These are phyloP conservation scores for Lactarius pseudohatsudake DNA, from an alignment of 768 basidiomycete species.

Conservation along the genomic window DNA sequence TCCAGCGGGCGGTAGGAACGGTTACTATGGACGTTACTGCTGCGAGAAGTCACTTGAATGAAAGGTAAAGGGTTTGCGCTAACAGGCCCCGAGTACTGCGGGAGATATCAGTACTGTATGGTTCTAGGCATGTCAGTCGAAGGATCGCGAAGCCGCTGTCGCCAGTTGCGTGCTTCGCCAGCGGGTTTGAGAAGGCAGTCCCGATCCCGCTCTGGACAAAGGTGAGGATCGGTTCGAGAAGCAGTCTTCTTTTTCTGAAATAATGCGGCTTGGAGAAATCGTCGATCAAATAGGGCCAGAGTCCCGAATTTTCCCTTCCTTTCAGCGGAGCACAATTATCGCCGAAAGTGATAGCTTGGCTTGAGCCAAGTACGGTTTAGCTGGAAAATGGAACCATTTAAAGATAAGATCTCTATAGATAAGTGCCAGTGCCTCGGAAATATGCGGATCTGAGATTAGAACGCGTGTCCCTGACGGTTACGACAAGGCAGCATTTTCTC, in stretches of 20 bases:
- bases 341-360: background rate
- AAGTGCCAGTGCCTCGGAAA: background rate
- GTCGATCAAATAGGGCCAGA: slow-evolving; percentile 20
- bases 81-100: background rate
- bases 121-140: background rate
- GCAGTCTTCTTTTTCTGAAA: background rate
- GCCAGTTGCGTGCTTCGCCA: background rate
- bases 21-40: background rate
- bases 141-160: background rate
- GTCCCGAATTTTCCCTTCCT: background rate
- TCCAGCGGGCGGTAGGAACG: background rate
- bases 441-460: slow-evolving; percentile 1
- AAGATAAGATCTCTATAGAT: background rate
- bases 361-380: background rate
- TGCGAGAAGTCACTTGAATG: background rate
- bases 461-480: slow-evolving; percentile 18
- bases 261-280: slow-evolving; percentile 13
- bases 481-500: slow-evolving; percentile 1
- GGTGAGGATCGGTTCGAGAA: slow-evolving; percentile 21
- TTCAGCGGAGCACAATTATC: slow-evolving; percentile 2
- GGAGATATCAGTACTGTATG: background rate
- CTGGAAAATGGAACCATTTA: background rate
- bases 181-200: background rate
- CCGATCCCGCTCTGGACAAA: slow-evolving; percentile 13
- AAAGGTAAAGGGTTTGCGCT: background rate